Evolutionary conservation across 148 eudicot genomes (phyloP), one percentile per base, ranked within the genome.

Genomic region (Dysphania ambrosioides): DNA sequence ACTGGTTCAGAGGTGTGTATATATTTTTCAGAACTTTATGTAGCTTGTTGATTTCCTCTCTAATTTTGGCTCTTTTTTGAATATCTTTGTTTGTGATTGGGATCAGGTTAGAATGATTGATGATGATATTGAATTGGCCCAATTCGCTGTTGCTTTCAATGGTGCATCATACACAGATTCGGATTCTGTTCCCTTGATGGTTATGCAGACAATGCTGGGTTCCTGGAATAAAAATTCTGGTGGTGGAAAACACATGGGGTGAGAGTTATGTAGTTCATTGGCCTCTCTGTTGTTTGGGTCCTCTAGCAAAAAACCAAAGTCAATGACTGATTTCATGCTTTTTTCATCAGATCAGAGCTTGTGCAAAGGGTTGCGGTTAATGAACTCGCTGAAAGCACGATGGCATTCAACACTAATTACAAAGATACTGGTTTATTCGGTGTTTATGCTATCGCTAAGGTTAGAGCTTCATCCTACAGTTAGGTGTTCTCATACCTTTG

Each of bases 131-230:
- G 93, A 92, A 36, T 80, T 93, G 72, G 98, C 98, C 7, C 93
- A 89, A 84, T 91, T 93, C 81, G 97, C 97, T 26, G 85, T 93
- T 83, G 97, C 98, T 21, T 91, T 93, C 76, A 88, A 84, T 70
- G 98, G 98, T 75, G 97, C 95, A 34, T 87, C 98, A 35, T 93
- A 89, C 93, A 91, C 95, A 31, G 98, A 93, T 81, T 97, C 98
- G 55, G 98, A 91, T 83, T 88, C 97, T n/a, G 86, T 91, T 79
- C 90, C 98, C 36, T 83, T 93, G 83, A 93, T 93, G 95, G 95
- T 93, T 61, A 88, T 91, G 88, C 98, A 93, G 73, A 80, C 93
- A 21, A 86, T 93, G 91, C 68, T 93, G 66, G 98, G 98, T 68
- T 83, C 93, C 23, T 93, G 97, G 97, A 88, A 84, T 77, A 89